Percentiles rank a stretch among this genome's conserved stretches.
Conservation (phyloP, 495 filamentous ascomycete species). For the Annulohypoxylon bovei region DNA sequence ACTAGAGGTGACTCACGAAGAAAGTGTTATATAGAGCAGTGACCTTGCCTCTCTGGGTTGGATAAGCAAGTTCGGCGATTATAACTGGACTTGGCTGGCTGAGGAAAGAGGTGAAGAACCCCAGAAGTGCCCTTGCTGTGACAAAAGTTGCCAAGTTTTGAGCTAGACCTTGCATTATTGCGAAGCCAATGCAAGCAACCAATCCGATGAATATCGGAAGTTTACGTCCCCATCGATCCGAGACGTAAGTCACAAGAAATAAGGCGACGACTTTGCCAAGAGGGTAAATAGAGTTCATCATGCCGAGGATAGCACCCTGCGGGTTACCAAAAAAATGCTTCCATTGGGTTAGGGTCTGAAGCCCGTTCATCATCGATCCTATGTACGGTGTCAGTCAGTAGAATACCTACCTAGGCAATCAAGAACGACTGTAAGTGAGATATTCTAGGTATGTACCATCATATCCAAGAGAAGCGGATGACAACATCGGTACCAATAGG, state of each 20-base stretch:
- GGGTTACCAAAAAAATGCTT: conserved; percentile 7
- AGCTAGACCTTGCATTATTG: conserved; percentile 8
- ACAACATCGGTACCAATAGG: conserved; percentile 1
- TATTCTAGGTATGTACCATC: not conserved
- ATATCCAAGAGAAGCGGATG: conserved; percentile 7
- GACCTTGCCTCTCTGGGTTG: conserved; percentile 4
- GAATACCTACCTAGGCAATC: not conserved
- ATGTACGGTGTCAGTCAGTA: not conserved
- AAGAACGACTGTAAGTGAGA: not conserved
- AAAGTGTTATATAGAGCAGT: conserved; percentile 10
- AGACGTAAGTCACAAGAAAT: conserved; percentile 8
- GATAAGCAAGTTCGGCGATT: not conserved
- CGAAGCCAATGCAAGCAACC: conserved; percentile 2
- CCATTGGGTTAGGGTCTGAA: conserved; percentile 7
- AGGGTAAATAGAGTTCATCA: conserved; percentile 7
- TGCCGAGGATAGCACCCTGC: not conserved
- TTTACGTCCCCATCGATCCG: conserved; percentile 2
- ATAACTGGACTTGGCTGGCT: conserved; percentile 6
- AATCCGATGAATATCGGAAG: conserved; percentile 4
- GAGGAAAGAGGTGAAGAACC: not conserved
- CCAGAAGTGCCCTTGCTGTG: not conserved
- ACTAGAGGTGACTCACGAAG: not conserved
- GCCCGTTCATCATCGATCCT: conserved; percentile 12
- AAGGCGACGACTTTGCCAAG: conserved; percentile 10
- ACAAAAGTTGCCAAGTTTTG: conserved; percentile 6